Evolutionary conservation across 2,329 filamentous ascomycete species (phyloP), one percentile per base, ranked within the genome.

Genomic region (Fusarium acutatum): DNA sequence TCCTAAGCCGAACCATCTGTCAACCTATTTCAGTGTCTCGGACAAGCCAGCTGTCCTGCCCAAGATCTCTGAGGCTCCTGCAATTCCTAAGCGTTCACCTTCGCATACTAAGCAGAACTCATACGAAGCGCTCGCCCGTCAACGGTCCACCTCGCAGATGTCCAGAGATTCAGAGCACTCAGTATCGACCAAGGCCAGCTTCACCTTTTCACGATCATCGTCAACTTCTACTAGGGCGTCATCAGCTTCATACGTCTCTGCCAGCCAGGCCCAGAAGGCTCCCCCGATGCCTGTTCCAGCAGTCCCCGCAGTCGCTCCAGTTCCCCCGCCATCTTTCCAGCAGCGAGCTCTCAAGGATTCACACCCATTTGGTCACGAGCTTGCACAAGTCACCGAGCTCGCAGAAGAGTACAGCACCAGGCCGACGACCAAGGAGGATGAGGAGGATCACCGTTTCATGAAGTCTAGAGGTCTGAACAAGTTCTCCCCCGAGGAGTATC

Each of bases 371-470:
- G 94, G 94, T 60, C 91, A 92, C 57, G 96, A 99, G 83, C 86
- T 98, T 60, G 94, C 94, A 64, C 93, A 98, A 83, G 94, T 98
- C 30, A 94, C 95, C 60, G 96, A 98, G 83, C 89, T 98, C 22
- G 96, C 93, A 0, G 96, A 98, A 83, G 95, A 98, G 82, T 96
- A 94, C 76, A 90, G 91, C 46, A 87, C 90, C 35, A 87, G 88
- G 71, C 87, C 90, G 41, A 87, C 71, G 83, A 80, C 88, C 67
- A 87, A 88, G n/a, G 85, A 90, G 50, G 84, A 91, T 43, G 92
- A 95, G 49, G 93, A 94, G 62, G 82, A 84, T 57, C 88, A 94
- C 78, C 86, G 89, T 74, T 89, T 92, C 67, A 89, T 98, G 79
- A 82, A 88, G 67, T 86, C 88, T 30, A 90, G 89, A 70, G 94